Conservation (phyloP, 2,329 filamentous ascomycete genomes). For the Metarhizium brunneum region DNA sequence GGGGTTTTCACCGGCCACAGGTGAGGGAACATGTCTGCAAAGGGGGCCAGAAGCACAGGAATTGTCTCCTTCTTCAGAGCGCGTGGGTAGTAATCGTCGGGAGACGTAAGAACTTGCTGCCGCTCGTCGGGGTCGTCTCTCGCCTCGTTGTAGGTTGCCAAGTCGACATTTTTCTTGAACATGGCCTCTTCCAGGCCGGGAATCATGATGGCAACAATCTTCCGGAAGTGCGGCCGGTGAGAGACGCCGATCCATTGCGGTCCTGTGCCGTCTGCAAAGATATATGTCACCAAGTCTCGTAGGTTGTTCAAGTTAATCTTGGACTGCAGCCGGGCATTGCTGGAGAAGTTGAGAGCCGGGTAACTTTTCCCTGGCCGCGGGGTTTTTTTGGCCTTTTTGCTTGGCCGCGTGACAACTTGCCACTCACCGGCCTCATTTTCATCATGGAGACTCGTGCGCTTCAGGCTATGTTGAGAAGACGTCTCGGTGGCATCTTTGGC, state of each 20-base stretch:
- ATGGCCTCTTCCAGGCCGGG: conserved; percentile 85
- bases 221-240: conserved; percentile 56
- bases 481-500: conserved; percentile 8
- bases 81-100: conserved; percentile 52
- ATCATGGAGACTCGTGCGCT: conserved; percentile 39
- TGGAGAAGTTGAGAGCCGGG: conserved; percentile 48
- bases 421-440: conserved; percentile 33
- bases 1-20: conserved; percentile 85
- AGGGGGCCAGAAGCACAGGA: conserved; percentile 48
- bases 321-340: conserved; percentile 47
- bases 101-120: conserved; percentile 29
- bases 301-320: conserved; percentile 55
- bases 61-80: conserved; percentile 40
- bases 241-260: conserved; percentile 57
- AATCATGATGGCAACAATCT: conserved; percentile 84
- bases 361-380: conserved; percentile 48
- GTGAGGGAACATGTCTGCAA: conserved; percentile 76
- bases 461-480: conserved; percentile 29
- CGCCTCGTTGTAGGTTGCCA: conserved; percentile 33
- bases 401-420: conserved; percentile 44
- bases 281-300: conserved; percentile 55
- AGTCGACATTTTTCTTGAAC: conserved; percentile 58
- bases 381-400: conserved; percentile 53
- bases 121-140: conserved; percentile 13
- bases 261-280: conserved; percentile 55